phyloP scores from a whole-genome alignment of 306 rosid genomes.

The Vigna nakashimae region DNA sequence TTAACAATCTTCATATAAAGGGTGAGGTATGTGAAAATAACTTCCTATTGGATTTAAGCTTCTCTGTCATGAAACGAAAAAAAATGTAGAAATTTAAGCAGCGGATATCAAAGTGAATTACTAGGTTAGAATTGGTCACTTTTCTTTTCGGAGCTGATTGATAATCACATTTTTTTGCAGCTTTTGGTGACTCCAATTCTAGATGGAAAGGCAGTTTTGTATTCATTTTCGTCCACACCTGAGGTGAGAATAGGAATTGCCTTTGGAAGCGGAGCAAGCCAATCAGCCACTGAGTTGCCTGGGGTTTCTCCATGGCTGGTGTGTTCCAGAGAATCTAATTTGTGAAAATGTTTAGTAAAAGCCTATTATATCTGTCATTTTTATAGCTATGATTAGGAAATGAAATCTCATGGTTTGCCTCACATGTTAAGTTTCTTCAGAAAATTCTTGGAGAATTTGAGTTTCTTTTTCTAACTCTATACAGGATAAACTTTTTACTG shows the following conservation, averaged over 20 bases:
- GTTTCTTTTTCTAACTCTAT: constrained; percentile 23
- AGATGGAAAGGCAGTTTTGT: constrained; percentile 74
- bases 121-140: constrained; percentile 4
- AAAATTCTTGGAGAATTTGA: background rate
- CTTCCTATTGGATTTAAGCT: constrained; percentile 1
- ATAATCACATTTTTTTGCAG: constrained; percentile 48
- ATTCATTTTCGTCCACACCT: constrained; percentile 74
- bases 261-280: constrained; percentile 93
- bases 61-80: constrained; percentile 12
- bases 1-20: constrained; percentile 81
- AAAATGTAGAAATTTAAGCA: constrained; percentile 11
- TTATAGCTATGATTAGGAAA: constrained; percentile 1
- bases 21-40: constrained; percentile 70
- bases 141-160: constrained; percentile 28
- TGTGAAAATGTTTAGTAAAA: constrained; percentile 6
- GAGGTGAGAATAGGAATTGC: constrained; percentile 88
- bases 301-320: constrained; percentile 92
- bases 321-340: constrained; percentile 33
- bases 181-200: constrained; percentile 69
- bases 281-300: constrained; percentile 84
- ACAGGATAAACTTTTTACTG: constrained; percentile 73
- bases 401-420: constrained; percentile 1
- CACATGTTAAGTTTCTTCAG: background rate
- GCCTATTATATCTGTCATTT: background rate
- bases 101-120: background rate